Conservation (phyloP, 352 stramenopile genomes). For the Globisporangium camurandrum region DNA sequence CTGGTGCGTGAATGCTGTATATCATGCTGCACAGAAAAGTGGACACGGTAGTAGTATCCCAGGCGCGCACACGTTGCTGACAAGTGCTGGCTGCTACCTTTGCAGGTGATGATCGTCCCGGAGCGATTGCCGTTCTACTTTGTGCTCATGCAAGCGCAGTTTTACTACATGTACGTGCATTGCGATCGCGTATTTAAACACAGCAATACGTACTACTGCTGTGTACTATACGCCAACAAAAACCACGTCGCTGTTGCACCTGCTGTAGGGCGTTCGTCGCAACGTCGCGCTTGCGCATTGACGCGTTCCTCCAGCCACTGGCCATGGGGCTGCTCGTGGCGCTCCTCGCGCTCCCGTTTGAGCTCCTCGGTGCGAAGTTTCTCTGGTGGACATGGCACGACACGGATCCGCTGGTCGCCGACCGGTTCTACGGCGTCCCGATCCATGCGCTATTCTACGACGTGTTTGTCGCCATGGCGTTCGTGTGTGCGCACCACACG, state of each 20-base stretch:
- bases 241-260: neutral
- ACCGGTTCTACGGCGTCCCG: conserved; percentile 57
- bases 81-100: no score
- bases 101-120: conserved; percentile 45
- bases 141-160: conserved; percentile 57
- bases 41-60: no score
- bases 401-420: conserved; percentile 54
- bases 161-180: conserved; percentile 69
- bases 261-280: conserved; percentile 57
- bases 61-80: no score
- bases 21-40: no score
- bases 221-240: neutral
- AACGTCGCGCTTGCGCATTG: conserved; percentile 57
- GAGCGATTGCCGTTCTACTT: conserved; percentile 51
- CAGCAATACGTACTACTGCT: neutral
- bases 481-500: conserved; percentile 42
- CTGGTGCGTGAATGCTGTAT: conserved; percentile 22
- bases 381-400: conserved; percentile 85
- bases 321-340: conserved; percentile 53
- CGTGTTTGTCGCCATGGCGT: conserved; percentile 53
- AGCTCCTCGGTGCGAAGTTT: conserved; percentile 74
- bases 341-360: conserved; percentile 55
- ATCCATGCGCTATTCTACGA: conserved; percentile 60
- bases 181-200: neutral
- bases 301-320: conserved; percentile 65